Evolutionary conservation across 2,329 filamentous ascomycete genomes (phyloP), one percentile per base, ranked within the genome.

Genomic region (Neonectria punicea): DNA sequence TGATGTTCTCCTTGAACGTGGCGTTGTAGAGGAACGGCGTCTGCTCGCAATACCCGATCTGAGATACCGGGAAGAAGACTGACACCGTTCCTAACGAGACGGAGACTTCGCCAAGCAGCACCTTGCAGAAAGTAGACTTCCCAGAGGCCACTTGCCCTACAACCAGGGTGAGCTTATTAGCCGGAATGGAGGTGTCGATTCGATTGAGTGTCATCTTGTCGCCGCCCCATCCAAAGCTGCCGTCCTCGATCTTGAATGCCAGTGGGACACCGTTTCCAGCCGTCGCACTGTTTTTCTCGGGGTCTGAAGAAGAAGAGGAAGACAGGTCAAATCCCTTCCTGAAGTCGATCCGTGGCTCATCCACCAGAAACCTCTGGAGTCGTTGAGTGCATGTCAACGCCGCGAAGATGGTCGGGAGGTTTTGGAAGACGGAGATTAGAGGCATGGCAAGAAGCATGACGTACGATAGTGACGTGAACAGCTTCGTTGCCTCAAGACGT

Each of bases 121-220:
- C 78, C 34, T 80, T 80, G 44, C 77, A 76, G 0, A 82, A 66
- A 0, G 79, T 80, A 0, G 79, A 80, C 61, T 84, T 79, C 1
- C 77, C 76, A 13, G 70, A 75, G 0, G 73, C 77, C 1, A 81
- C 77, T 2, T 80, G 79, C 0, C 81, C 81, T 2, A 79, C 70
- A 1, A 83, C 67, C 1, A 82, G 69, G 0, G 75, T 80, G 4
- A 81, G 65, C 18, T 68, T 63, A 2, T 65, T 56, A 2, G 60
- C 61, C 8, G 63, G 74, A 18, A 72, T 67, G 1, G 36, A 67
- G 16, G 50, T 56, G 18, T 65, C 61, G 43, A 74, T 72, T 9
- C 58, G 46, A 9, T 63, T 71, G 4, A 76, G 49, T 3, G 65
- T 69, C 53, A 65, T 53, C 20, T 73, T 74, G 1, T 73, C 70